Conservation (phyloP, 2,329 filamentous ascomycete species). For the Phyllosticta paracitricarpa region DNA sequence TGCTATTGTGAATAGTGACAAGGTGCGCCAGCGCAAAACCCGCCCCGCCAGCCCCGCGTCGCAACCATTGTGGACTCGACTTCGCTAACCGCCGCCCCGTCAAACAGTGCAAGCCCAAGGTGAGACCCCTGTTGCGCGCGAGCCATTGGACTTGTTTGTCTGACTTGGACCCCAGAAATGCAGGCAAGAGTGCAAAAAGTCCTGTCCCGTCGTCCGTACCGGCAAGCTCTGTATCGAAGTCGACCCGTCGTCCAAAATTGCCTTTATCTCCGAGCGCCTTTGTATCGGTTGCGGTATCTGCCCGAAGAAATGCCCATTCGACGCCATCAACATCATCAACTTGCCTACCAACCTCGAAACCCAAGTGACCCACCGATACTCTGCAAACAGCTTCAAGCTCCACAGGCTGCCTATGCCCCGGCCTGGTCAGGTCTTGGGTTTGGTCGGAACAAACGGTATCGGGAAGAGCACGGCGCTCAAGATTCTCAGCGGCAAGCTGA, state of each 20-base stretch:
- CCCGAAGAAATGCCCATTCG: constrained; percentile 97
- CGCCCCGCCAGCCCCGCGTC: constrained; percentile 11
- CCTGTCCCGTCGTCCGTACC: constrained; percentile 91
- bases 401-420: constrained; percentile 93
- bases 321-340: constrained; percentile 99
- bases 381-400: constrained; percentile 99
- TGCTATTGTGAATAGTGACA: constrained; percentile 97
- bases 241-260: constrained; percentile 75
- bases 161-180: constrained; percentile 60
- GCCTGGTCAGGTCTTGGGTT: constrained; percentile 86
- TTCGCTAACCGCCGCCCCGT: constrained; percentile 6
- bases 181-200: constrained; percentile 98
- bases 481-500: constrained; percentile 95
- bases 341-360: constrained; percentile 97
- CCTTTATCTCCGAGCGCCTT: constrained; percentile 92
- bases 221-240: constrained; percentile 98
- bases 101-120: constrained; percentile 76
- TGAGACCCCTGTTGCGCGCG: constrained; percentile 30
- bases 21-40: constrained; percentile 48
- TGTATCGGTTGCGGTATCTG: constrained; percentile 99
- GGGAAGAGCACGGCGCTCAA: constrained; percentile 99
- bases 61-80: constrained; percentile 19
- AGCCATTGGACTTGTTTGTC: background rate
- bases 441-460: constrained; percentile 99
- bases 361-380: constrained; percentile 96